Conservation (phyloP, 139 green algal species). For the Coelastrella sp. region DNA sequence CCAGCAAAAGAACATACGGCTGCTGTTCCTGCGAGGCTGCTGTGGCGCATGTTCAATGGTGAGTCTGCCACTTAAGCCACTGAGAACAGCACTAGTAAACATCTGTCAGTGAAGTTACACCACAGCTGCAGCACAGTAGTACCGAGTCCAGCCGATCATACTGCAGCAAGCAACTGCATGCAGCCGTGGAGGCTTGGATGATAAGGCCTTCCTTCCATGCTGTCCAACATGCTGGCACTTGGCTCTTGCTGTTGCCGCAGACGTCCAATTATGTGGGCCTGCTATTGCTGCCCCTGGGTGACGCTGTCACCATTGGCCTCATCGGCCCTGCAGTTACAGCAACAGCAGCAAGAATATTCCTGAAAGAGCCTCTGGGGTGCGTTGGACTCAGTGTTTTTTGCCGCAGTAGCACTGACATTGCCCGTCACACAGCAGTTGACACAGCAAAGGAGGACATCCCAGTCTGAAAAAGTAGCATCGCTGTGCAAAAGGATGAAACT, state of each 20-base stretch:
- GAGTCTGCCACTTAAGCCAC: too few relatives aligned
- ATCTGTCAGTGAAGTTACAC: too few relatives aligned
- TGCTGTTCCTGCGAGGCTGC: slow-evolving; percentile 14
- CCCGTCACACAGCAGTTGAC: neutral
- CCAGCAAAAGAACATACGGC: neutral
- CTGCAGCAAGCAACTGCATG: too few relatives aligned
- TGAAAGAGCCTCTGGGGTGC: slow-evolving; percentile 36
- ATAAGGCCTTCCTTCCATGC: too few relatives aligned
- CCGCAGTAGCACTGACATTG: neutral
- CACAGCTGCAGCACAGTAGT: too few relatives aligned
- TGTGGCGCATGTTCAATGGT: neutral
- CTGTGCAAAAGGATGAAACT: too few relatives aligned
- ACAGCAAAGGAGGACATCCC: too few relatives aligned
- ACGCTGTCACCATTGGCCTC: slow-evolving; percentile 39
- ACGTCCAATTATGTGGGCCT: slow-evolving; percentile 33
- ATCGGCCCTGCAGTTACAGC: slow-evolving; percentile 32
- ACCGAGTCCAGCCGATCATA: too few relatives aligned
- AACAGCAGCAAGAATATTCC: neutral
- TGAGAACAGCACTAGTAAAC: too few relatives aligned
- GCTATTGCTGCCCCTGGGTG: slow-evolving; percentile 41
- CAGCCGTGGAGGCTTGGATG: too few relatives aligned
- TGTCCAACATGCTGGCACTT: neutral
- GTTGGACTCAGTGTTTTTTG: too few relatives aligned
- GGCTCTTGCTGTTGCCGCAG: neutral
- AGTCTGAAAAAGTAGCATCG: too few relatives aligned